Conservation (phyloP, 2,329 filamentous ascomycete genomes). For the Ophiostoma ips region DNA sequence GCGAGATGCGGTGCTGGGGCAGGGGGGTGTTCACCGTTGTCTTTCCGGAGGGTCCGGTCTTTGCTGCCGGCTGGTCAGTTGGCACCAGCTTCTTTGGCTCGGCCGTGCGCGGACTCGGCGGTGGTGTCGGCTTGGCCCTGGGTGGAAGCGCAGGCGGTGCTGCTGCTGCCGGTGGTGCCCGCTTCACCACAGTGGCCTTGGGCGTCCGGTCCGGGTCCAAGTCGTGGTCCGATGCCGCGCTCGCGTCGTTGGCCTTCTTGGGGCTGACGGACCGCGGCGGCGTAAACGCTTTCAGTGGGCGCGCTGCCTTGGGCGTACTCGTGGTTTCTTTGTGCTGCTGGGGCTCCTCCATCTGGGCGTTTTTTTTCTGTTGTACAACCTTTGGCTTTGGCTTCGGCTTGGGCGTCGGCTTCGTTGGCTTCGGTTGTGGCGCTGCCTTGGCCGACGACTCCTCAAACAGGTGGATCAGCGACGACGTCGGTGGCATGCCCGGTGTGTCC, state of each 20-base stretch:
- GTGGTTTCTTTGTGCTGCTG: not conserved
- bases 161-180: not conserved
- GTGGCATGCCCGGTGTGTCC: constrained; percentile 45
- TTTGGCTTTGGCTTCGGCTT: constrained; percentile 11
- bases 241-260: not conserved
- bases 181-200: not conserved
- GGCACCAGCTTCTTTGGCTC: no score
- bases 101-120: not conserved
- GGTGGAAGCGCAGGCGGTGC: not conserved
- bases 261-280: constrained; percentile 20
- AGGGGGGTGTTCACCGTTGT: not conserved
- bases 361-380: no score
- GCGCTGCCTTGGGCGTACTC: no score
- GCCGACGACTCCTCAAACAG: constrained; percentile 46
- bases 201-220: not conserved
- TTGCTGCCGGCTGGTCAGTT: not conserved
- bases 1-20: not conserved
- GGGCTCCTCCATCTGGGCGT: no score
- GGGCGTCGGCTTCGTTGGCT: not conserved
- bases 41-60: not conserved
- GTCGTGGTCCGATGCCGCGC: not conserved
- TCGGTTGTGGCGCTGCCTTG: constrained; percentile 11
- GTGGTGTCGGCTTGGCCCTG: not conserved
- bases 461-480: constrained; percentile 51
- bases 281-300: constrained; percentile 17